These are phyloP conservation scores for Craterostigma plantagineum DNA, from an alignment of 257 asterid genomes.

Conservation along the genomic window DNA sequence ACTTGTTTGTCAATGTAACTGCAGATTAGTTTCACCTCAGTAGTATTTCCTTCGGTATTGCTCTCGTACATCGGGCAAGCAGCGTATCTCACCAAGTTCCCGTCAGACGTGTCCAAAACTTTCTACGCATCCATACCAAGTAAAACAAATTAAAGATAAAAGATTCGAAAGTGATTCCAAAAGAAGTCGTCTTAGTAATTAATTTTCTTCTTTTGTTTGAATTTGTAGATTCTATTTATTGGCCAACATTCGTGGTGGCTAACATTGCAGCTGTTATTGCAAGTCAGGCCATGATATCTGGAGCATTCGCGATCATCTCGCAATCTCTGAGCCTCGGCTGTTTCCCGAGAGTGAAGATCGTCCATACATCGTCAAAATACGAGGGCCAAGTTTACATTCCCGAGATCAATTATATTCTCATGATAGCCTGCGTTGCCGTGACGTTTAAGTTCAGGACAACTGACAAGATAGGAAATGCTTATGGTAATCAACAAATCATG, in stretches of 20 bases:
- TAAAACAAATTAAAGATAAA: slow-evolving; percentile 18
- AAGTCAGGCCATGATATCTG: slow-evolving; percentile 47
- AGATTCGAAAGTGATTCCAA: too few species aligned
- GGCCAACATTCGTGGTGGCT: slow-evolving; percentile 89
- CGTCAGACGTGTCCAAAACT: slow-evolving; percentile 72
- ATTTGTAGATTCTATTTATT: slow-evolving; percentile 73
- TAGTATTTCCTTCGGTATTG: slow-evolving; percentile 89
- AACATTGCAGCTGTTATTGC: slow-evolving; percentile 91
- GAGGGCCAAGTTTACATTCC: too few species aligned
- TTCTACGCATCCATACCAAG: slow-evolving; percentile 92
- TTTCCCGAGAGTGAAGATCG: slow-evolving; percentile 89
- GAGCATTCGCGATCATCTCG: slow-evolving; percentile 82
- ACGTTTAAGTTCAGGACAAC: slow-evolving; percentile 74
- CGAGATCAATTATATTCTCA: slow-evolving; percentile 94
- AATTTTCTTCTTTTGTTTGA: too few species aligned
- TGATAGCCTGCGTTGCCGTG: slow-evolving; percentile 35
- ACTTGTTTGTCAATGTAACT: too few species aligned
- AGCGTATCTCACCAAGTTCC: slow-evolving; percentile 61
- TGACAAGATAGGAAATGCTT: slow-evolving; percentile 95
- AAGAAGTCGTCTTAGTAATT: too few species aligned
- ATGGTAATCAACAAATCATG: too few species aligned
- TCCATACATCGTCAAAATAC: slow-evolving; percentile 89
- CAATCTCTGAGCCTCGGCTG: slow-evolving; percentile 94
- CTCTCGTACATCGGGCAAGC: slow-evolving; percentile 99
- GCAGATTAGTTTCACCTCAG: slow-evolving; percentile 66